phyloP scores from a whole-genome alignment of 495 filamentous ascomycete species.

The Jackrogersella minutella region DNA sequence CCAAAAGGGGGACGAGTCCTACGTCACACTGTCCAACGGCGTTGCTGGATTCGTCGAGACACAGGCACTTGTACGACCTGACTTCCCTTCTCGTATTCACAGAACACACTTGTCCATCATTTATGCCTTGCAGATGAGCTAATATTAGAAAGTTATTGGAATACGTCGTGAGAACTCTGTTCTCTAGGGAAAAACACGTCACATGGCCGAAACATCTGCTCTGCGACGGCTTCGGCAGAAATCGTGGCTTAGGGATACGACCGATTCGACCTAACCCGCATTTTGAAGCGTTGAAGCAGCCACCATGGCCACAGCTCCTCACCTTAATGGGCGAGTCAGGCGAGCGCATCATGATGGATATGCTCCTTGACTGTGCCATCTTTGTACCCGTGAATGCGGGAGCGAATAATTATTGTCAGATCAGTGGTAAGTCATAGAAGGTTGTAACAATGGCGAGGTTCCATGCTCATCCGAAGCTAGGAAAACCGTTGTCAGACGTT shows the following conservation, averaged over 20 bases:
- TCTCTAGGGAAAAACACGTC: conserved; percentile 61
- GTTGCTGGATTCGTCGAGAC: conserved; percentile 49
- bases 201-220: conserved; percentile 75
- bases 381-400: conserved; percentile 70
- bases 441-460: neutral
- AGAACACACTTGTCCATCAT: neutral
- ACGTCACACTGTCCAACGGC: conserved; percentile 60
- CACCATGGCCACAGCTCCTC: conserved; percentile 77
- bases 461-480: conserved; percentile 26
- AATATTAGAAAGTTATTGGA: conserved; percentile 73
- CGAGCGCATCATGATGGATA: conserved; percentile 80
- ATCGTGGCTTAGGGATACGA: conserved; percentile 57
- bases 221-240: conserved; percentile 73
- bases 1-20: conserved; percentile 63
- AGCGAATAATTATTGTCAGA: conserved; percentile 72
- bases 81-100: conserved; percentile 7
- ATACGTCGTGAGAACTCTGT: conserved; percentile 79
- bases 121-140: conserved; percentile 33
- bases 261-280: conserved; percentile 70
- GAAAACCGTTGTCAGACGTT: conserved; percentile 49
- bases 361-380: conserved; percentile 80
- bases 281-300: conserved; percentile 71
- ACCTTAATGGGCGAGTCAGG: conserved; percentile 76
- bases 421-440: conserved; percentile 68
- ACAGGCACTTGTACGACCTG: conserved; percentile 41